These are phyloP conservation scores for Myriangium duriaei DNA, from an alignment of 2,329 filamentous ascomycete species.

Conservation along the genomic window DNA sequence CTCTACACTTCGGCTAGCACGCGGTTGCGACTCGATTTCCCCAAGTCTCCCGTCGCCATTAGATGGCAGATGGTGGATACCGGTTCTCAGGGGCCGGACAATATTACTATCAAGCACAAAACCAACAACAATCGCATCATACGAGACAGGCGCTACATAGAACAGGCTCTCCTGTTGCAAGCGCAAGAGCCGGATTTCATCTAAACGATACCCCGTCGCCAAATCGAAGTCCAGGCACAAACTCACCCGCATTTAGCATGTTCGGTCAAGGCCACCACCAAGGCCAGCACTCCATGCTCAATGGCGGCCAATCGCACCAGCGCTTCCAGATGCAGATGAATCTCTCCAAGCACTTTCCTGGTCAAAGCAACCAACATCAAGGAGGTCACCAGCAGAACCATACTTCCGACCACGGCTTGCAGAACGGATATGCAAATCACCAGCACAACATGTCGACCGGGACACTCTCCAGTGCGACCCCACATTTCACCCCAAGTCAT, in stretches of 20 bases:
- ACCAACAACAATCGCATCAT: constrained; percentile 33
- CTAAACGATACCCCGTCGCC: constrained; percentile 43
- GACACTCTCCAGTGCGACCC: constrained; percentile 52
- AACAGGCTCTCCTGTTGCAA: constrained; percentile 34
- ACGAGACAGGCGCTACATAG: constrained; percentile 33
- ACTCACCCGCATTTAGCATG: constrained; percentile 47
- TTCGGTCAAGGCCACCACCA: constrained; percentile 55
- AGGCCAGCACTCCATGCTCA: constrained; percentile 63
- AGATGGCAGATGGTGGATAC: constrained; percentile 58
- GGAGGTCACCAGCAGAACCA: constrained; percentile 27
- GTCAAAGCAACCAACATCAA: constrained; percentile 32
- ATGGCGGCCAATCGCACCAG: constrained; percentile 52
- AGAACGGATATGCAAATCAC: constrained; percentile 47
- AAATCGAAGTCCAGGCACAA: constrained; percentile 42
- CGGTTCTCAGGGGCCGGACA: constrained; percentile 50
- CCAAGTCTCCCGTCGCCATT: constrained; percentile 28
- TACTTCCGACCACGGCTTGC: constrained; percentile 35
- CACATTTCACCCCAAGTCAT: constrained; percentile 47
- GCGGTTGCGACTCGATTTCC: constrained; percentile 12
- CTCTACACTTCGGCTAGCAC: not conserved
- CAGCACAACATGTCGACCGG: constrained; percentile 48
- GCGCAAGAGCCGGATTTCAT: constrained; percentile 26
- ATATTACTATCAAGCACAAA: constrained; percentile 45
- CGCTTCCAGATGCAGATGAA: constrained; percentile 42
- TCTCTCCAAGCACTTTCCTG: constrained; percentile 59